Conservation (phyloP, 2,329 filamentous ascomycete species). For the Coniella vitis region DNA sequence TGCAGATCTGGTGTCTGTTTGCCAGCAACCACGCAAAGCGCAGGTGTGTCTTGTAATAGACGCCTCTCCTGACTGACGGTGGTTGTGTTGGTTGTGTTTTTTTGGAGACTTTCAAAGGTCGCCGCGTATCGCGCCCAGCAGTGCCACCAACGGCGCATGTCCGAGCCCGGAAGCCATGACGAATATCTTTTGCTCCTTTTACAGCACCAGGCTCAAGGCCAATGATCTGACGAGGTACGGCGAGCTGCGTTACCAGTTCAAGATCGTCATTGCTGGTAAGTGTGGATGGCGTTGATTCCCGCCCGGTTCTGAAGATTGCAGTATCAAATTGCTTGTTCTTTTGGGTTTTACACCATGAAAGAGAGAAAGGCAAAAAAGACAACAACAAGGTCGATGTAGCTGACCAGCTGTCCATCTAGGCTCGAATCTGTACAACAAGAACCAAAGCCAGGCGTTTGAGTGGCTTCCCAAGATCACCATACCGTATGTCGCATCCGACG, state of each 20-base stretch:
- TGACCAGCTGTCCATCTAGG: background rate
- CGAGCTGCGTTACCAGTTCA: slow-evolving; percentile 1
- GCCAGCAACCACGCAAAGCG: no score
- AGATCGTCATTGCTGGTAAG: slow-evolving; percentile 5
- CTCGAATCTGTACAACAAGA: slow-evolving; percentile 3
- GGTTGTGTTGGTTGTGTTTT: background rate
- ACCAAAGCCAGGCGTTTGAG: background rate
- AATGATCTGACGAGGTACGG: background rate
- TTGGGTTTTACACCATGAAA: no score
- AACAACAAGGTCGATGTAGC: no score
- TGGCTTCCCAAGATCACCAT: background rate
- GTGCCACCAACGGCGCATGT: background rate
- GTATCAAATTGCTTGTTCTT: no score
- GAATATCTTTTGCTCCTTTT: slow-evolving; percentile 1
- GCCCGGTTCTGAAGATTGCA: no score
- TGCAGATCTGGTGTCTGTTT: background rate
- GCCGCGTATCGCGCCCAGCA: slow-evolving; percentile 2
- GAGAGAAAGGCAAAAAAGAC: no score
- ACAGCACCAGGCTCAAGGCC: background rate
- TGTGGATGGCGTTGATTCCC: no score
- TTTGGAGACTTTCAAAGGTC: slow-evolving; percentile 2
- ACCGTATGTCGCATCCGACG: no score
- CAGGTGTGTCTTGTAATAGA: no score
- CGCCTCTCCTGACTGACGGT: no score
- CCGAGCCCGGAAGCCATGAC: slow-evolving; percentile 2